Evolutionary conservation across 202 grass and related monocot species (phyloP).

Genomic region (Zizania palustris): DNA sequence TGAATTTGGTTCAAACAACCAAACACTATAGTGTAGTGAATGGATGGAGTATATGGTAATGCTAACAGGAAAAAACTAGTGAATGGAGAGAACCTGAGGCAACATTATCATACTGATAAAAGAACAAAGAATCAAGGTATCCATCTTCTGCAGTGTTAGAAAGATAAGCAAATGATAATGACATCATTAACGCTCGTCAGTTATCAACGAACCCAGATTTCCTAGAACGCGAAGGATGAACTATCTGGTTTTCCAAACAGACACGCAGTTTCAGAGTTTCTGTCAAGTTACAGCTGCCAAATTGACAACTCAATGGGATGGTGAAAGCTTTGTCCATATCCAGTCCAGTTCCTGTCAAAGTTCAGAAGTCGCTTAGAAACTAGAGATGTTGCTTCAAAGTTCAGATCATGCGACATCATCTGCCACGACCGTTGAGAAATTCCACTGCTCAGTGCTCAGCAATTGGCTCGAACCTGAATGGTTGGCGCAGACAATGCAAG

Average conservation of each 20-base stretch:
- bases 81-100: no score
- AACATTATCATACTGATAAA: not conserved
- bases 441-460: not conserved
- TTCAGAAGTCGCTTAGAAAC: slow-evolving; percentile 13
- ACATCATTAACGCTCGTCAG: not conserved
- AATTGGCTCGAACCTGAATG: not conserved
- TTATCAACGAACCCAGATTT: not conserved
- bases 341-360: slow-evolving; percentile 7
- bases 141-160: not conserved
- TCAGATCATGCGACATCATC: not conserved
- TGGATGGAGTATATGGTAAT: no score
- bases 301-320: slow-evolving; percentile 12
- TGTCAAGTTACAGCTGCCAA: not conserved
- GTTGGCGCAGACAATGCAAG: not conserved
- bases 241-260: not conserved
- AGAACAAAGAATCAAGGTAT: slow-evolving; percentile 13
- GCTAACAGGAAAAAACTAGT: not conserved
- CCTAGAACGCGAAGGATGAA: not conserved
- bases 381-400: not conserved
- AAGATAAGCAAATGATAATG: not conserved
- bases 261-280: not conserved
- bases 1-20: no score
- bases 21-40: no score
- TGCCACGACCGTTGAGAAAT: not conserved
- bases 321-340: slow-evolving; percentile 33